phyloP scores from a whole-genome alignment of 2,329 filamentous ascomycete genomes.

The Diplodia mutila region DNA sequence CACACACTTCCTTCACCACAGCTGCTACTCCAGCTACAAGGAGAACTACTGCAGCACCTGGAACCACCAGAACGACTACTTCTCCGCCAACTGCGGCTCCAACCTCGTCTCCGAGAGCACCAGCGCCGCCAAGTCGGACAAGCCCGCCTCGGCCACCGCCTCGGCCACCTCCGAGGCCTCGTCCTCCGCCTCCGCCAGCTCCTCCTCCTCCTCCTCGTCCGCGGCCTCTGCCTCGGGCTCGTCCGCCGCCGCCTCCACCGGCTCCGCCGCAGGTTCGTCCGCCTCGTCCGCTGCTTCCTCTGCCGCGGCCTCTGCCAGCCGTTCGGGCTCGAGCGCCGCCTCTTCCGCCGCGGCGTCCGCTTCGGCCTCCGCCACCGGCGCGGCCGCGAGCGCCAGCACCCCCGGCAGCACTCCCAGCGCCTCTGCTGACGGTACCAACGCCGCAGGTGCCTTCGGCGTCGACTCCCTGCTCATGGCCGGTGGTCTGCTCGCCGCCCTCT shows the following conservation, averaged over 20 bases:
- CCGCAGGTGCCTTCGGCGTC: neutral
- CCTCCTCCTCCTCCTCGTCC: neutral
- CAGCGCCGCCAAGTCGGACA: conserved; percentile 4
- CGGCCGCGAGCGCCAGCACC: neutral
- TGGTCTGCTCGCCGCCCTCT: conserved; percentile 14
- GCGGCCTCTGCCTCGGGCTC: neutral
- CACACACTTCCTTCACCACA: neutral
- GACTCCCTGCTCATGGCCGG: conserved; percentile 13
- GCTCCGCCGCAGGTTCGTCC: neutral
- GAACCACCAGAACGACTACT: conserved; percentile 20
- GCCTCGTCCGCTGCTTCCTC: neutral
- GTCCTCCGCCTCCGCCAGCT: neutral
- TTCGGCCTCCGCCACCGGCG: neutral
- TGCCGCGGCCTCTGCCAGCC: neutral
- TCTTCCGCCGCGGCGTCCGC: neutral
- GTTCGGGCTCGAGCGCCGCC: neutral
- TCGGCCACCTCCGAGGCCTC: neutral
- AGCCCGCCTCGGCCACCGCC: conserved; percentile 14
- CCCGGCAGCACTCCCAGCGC: neutral
- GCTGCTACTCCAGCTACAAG: conserved; percentile 12
- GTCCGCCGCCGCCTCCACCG: neutral
- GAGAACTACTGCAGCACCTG: conserved; percentile 12
- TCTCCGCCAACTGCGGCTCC: conserved; percentile 18
- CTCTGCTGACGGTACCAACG: neutral
- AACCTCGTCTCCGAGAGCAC: conserved; percentile 12